Conservation (phyloP, 225 moss, liverwort and hornwort genomes). For the Polytrichum formosum region DNA sequence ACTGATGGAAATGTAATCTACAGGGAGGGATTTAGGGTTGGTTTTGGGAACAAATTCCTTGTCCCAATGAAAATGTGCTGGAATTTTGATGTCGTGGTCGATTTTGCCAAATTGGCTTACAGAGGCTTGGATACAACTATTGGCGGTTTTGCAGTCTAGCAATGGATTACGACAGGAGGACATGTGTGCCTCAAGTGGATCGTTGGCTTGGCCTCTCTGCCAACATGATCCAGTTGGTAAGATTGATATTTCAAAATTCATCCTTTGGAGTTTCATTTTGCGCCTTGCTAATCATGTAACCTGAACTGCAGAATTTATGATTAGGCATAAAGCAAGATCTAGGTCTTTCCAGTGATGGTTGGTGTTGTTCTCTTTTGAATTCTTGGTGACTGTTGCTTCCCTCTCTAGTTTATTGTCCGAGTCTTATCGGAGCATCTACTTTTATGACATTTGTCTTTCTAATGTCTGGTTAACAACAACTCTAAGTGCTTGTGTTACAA, state of each 20-base stretch:
- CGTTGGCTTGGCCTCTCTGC: slow-evolving; percentile 66
- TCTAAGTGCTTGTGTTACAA: no score
- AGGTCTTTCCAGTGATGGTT: not conserved
- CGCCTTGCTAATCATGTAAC: not conserved
- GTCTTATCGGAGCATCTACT: no score
- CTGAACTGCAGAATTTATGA: no score
- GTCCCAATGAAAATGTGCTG: no score
- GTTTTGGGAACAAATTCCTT: no score
- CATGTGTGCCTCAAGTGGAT: slow-evolving; percentile 44
- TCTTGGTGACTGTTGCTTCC: not conserved
- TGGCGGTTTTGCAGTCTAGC: slow-evolving; percentile 18
- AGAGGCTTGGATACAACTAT: not conserved
- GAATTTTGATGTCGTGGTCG: no score
- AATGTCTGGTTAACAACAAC: no score
- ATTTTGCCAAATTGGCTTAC: no score
- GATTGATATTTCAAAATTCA: not conserved
- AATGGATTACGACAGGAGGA: slow-evolving; percentile 37
- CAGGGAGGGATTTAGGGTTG: no score
- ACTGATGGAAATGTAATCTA: no score
- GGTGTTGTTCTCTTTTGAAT: not conserved
- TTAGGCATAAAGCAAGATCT: no score
- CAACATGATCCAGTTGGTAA: slow-evolving; percentile 61
- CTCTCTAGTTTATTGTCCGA: not conserved
- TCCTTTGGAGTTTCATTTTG: not conserved
- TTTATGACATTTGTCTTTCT: no score